phyloP scores from a whole-genome alignment of 768 basidiomycete genomes.

The Neoboletus magnificus region DNA sequence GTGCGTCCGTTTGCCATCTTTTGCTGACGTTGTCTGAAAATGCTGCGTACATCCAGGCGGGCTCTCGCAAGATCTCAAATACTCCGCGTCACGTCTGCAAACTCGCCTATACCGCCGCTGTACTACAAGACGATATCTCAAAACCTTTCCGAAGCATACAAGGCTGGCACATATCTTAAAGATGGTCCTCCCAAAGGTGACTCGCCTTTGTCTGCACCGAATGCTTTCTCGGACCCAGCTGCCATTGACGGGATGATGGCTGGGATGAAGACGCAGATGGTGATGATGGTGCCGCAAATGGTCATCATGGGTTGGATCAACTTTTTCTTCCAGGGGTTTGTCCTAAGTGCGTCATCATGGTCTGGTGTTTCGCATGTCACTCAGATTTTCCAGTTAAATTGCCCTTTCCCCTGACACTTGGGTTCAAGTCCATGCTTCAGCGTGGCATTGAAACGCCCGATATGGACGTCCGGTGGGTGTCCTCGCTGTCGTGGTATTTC shows the following conservation, averaged over 20 bases:
- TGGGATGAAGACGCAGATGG: conserved; percentile 98
- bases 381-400: conserved; percentile 67
- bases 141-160: conserved; percentile 68
- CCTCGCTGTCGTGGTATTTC: conserved; percentile 98
- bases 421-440: conserved; percentile 98
- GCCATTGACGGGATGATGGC: conserved; percentile 99
- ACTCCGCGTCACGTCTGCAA: conserved; percentile 73
- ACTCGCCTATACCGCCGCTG: conserved; percentile 74
- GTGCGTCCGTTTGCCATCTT: conserved; percentile 46
- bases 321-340: conserved; percentile 98
- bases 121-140: conserved; percentile 76
- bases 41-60: conserved; percentile 43
- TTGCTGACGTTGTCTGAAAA: neutral
- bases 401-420: conserved; percentile 93
- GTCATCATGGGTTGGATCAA: conserved; percentile 99
- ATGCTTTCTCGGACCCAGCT: conserved; percentile 84
- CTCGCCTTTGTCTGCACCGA: conserved; percentile 57
- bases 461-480: conserved; percentile 99
- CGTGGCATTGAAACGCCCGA: conserved; percentile 92
- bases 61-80: conserved; percentile 81
- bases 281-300: conserved; percentile 99
- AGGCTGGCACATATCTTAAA: conserved; percentile 80
- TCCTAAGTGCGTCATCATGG: conserved; percentile 71
- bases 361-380: neutral
- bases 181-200: conserved; percentile 72